These are phyloP conservation scores for Madurella fahalii DNA, from an alignment of 2,329 filamentous ascomycete species.

Conservation along the genomic window DNA sequence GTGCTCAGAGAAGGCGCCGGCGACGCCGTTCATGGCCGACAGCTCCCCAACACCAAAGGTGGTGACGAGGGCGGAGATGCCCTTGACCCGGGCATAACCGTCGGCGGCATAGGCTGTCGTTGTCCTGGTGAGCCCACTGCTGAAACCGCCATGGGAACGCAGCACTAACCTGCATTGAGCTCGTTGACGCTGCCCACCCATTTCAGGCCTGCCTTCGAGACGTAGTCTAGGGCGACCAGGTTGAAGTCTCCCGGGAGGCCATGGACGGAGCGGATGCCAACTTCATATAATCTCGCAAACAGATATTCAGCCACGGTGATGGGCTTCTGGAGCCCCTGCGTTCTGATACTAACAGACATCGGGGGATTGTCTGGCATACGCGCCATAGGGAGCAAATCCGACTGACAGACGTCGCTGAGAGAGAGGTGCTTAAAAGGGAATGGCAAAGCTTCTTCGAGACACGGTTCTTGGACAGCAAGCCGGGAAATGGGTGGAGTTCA, in stretches of 20 bases:
- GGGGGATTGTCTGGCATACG: background rate
- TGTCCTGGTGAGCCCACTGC: background rate
- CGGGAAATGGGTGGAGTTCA: background rate
- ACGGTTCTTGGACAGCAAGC: background rate
- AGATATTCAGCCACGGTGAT: slow-evolving; percentile 61
- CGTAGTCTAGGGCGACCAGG: slow-evolving; percentile 62
- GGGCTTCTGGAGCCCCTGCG: slow-evolving; percentile 43
- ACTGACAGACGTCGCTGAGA: background rate
- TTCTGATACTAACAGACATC: slow-evolving; percentile 38
- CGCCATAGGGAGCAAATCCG: too few species aligned
- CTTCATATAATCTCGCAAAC: slow-evolving; percentile 59
- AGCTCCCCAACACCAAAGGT: slow-evolving; percentile 73
- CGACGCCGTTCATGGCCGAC: slow-evolving; percentile 70
- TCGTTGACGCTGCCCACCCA: slow-evolving; percentile 71
- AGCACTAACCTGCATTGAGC: slow-evolving; percentile 61
- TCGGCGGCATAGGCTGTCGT: slow-evolving; percentile 68
- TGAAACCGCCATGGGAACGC: slow-evolving; percentile 4
- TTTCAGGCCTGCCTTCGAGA: slow-evolving; percentile 53
- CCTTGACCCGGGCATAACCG: slow-evolving; percentile 70
- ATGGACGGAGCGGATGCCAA: slow-evolving; percentile 62
- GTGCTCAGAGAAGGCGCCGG: slow-evolving; percentile 69
- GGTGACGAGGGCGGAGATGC: slow-evolving; percentile 66
- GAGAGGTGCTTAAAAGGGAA: background rate
- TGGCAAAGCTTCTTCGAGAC: too few species aligned
- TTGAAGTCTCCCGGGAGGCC: slow-evolving; percentile 74